phyloP scores from a whole-genome alignment of 225 moss, liverwort and hornwort species.

The Physcomitrium patens region DNA sequence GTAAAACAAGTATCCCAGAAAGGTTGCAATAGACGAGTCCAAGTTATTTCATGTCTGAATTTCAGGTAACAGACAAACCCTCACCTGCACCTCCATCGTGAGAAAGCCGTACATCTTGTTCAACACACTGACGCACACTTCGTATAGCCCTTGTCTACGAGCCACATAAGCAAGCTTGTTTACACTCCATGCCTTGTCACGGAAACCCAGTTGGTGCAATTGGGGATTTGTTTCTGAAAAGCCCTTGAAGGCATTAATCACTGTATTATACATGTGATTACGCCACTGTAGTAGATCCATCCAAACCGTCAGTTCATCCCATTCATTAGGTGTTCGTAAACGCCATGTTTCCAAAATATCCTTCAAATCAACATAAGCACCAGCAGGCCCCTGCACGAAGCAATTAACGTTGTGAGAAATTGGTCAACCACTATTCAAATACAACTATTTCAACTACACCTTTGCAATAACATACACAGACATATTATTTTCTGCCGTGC shows the following conservation, averaged over 20 bases:
- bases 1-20: background rate
- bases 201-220: conserved; percentile 94
- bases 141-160: conserved; percentile 91
- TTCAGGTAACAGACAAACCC: conserved; percentile 13
- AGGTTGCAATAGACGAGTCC: background rate
- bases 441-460: conserved; percentile 24
- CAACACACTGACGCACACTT: conserved; percentile 93
- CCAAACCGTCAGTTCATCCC: conserved; percentile 98
- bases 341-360: conserved; percentile 99
- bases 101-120: conserved; percentile 99
- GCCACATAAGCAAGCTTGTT: conserved; percentile 98
- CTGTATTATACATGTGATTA: conserved; percentile 98
- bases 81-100: conserved; percentile 98
- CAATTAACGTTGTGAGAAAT: conserved; percentile 3
- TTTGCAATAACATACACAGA: conserved; percentile 6
- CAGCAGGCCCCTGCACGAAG: conserved; percentile 71
- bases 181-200: conserved; percentile 99
- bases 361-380: conserved; percentile 92
- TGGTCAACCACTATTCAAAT: conserved; percentile 14
- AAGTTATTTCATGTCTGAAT: background rate
- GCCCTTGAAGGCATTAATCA: conserved; percentile 90
- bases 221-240: conserved; percentile 92
- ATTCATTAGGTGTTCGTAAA: conserved; percentile 94
- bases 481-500: background rate
- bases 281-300: conserved; percentile 96